Evolutionary conservation across 164 flowering plant species (phyloP), one percentile per base, ranked within the genome.

Genomic region (Vitis cinerea): DNA sequence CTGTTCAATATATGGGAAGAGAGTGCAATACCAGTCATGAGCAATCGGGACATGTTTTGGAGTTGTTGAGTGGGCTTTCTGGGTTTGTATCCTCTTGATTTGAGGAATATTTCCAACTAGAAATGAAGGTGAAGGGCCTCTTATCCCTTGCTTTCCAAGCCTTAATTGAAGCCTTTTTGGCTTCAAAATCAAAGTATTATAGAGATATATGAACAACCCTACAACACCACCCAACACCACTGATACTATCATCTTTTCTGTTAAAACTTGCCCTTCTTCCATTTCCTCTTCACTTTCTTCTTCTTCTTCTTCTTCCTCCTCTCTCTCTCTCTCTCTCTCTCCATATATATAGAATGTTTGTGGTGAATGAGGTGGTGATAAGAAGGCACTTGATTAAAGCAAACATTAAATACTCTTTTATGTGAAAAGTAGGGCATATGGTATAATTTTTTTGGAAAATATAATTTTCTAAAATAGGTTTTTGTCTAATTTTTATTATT

Each of bases 221-320:
- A 64, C 16, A 16, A 66, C 19, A 27, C 69, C 75, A 58, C 72
- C 57, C 50, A 76, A 2, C 7, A 68, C 52, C 1, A 63, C 69
- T 58, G 69, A 37, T 10, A 63, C 37, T 9, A 56, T 2, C 13
- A 71, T 13, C 66, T 64, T 31, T 16, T 87, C 98, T 90, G 86
- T 70, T n/a, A 67, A 19, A 59, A 54, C 23, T 23, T 9, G 9
- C 27, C 51, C 31, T 50, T 9, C 67, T 50, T 64, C 56, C 50
- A 10, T 60, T 50, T 59, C 14, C 17, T 19, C 23, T 50, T 23
- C 27, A 23, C 27, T 1, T 23, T 23, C 27, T 23, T 23, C 27
- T 23, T 23, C 27, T 23, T 23, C 23, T 23, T 23, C 23, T 23
- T 23, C 23, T 1, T 1, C 23, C 1, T 23, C 1, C 1, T 23